Conservation (phyloP, 345 rosid species). For the Eucalyptus sideroxylon region DNA sequence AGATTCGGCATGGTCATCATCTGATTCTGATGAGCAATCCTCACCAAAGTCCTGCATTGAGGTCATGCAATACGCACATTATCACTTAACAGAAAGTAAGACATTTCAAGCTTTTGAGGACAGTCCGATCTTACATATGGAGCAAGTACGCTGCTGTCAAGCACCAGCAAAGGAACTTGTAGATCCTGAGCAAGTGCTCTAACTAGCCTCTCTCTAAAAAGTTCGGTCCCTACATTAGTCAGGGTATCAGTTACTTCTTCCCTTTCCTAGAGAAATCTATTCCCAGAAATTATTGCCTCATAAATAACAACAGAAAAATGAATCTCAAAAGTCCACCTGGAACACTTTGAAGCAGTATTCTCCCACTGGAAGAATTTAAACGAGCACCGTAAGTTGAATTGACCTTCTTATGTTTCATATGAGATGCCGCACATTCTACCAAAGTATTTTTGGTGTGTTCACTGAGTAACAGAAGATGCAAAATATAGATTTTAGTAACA, state of each 20-base stretch:
- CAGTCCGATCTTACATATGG: conserved; percentile 69
- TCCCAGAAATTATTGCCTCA: not conserved
- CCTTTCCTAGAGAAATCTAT: not conserved
- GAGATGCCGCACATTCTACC: conserved; percentile 85
- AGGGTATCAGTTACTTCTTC: not conserved
- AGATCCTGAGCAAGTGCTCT: conserved; percentile 84
- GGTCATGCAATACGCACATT: not conserved
- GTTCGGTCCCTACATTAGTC: conserved; percentile 69
- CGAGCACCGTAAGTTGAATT: conserved; percentile 59
- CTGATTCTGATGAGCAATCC: conserved; percentile 62
- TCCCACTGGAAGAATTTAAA: conserved; percentile 75
- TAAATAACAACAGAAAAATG: not conserved
- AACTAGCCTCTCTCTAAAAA: conserved; percentile 84
- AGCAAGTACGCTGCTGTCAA: conserved; percentile 85
- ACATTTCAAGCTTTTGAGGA: not conserved
- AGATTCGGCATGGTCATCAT: conserved; percentile 53
- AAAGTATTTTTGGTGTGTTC: conserved; percentile 62
- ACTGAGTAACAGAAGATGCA: conserved; percentile 18
- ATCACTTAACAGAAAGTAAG: not conserved
- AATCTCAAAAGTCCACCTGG: conserved; percentile 45
- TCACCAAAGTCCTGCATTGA: conserved; percentile 64
- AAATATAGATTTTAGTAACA: not conserved
- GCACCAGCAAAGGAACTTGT: conserved; percentile 76
- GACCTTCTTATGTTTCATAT: conserved; percentile 56
- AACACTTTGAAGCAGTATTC: conserved; percentile 82